A percentile compares a stretch with the other conserved stretches of the same genome.
phyloP scores from a whole-genome alignment of 495 filamentous ascomycete species.

The Annulohypoxylon stygium region DNA sequence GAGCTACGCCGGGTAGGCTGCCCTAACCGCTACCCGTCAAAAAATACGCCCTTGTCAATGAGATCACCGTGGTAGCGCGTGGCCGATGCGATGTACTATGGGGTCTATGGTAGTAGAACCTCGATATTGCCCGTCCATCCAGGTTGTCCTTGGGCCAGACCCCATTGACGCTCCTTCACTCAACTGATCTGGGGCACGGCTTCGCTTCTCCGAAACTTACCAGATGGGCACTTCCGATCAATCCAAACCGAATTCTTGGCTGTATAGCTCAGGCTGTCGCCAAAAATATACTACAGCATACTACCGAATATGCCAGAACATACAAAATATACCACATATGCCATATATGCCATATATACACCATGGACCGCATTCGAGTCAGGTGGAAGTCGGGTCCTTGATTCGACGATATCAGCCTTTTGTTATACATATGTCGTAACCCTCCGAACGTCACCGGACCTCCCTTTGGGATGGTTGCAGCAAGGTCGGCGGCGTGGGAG shows the following conservation, averaged over 20 bases:
- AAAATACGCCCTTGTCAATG: slow-evolving; percentile 29
- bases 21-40: slow-evolving; percentile 13
- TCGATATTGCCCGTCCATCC: slow-evolving; percentile 46
- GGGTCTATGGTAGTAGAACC: slow-evolving; percentile 21
- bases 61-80: slow-evolving; percentile 29
- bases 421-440: slow-evolving; percentile 48
- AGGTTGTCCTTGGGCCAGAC: slow-evolving; percentile 37
- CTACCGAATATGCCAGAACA: not conserved
- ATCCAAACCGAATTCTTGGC: slow-evolving; percentile 38
- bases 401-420: slow-evolving; percentile 48
- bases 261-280: slow-evolving; percentile 32
- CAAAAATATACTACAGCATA: slow-evolving; percentile 18
- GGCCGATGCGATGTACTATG: slow-evolving; percentile 36
- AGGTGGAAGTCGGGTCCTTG: slow-evolving; percentile 35
- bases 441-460: slow-evolving; percentile 46
- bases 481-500: slow-evolving; percentile 44
- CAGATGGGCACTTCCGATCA: slow-evolving; percentile 44
- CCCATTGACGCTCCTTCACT: slow-evolving; percentile 31
- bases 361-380: slow-evolving; percentile 34
- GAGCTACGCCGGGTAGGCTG: slow-evolving; percentile 10
- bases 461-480: slow-evolving; percentile 47
- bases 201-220: slow-evolving; percentile 50
- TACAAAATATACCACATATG: not conserved
- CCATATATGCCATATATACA: not conserved
- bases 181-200: slow-evolving; percentile 48